Percentiles rank a stretch among this genome's conserved stretches.
phyloP scores from a whole-genome alignment of 176 grass and related monocot species.

The Miscanthus lutarioriparius region DNA sequence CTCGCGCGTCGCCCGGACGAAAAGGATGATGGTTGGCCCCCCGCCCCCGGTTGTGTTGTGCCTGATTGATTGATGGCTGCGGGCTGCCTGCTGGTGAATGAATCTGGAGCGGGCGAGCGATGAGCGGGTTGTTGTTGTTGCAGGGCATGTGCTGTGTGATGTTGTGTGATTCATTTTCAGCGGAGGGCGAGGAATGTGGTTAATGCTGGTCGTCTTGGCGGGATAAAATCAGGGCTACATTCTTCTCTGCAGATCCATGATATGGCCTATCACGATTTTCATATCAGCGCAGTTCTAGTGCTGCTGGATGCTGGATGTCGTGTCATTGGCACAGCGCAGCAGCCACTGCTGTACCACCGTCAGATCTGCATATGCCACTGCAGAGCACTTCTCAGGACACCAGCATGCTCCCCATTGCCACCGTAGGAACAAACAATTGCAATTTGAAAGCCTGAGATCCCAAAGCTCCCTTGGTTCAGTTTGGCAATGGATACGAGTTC shows the following conservation, averaged over 20 bases:
- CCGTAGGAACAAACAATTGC: not conserved
- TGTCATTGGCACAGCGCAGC: not conserved
- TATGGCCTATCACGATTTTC: not conserved
- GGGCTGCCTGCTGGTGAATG: not conserved
- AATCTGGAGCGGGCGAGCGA: not conserved
- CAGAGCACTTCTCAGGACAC: not conserved
- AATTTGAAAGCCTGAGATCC: not conserved
- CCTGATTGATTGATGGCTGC: constrained; percentile 24
- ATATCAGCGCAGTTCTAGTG: not conserved
- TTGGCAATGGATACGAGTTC: not conserved
- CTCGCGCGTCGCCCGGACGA: constrained; percentile 27
- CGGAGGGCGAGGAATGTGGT: not conserved
- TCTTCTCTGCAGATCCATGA: not conserved
- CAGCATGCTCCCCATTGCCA: not conserved
- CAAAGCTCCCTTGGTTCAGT: too few relatives aligned
- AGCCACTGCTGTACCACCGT: not conserved
- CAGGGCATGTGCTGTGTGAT: constrained; percentile 25
- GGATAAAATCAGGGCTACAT: constrained; percentile 14
- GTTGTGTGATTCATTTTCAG: constrained; percentile 25
- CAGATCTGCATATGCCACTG: not conserved
- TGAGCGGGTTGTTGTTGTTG: constrained; percentile 30
- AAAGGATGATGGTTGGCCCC: constrained; percentile 32
- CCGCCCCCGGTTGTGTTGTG: constrained; percentile 31
- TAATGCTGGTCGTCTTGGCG: constrained; percentile 16
- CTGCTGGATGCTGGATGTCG: too few relatives aligned